These are phyloP conservation scores for Canariomyces notabilis DNA, from an alignment of 2,329 filamentous ascomycete species.

Conservation along the genomic window DNA sequence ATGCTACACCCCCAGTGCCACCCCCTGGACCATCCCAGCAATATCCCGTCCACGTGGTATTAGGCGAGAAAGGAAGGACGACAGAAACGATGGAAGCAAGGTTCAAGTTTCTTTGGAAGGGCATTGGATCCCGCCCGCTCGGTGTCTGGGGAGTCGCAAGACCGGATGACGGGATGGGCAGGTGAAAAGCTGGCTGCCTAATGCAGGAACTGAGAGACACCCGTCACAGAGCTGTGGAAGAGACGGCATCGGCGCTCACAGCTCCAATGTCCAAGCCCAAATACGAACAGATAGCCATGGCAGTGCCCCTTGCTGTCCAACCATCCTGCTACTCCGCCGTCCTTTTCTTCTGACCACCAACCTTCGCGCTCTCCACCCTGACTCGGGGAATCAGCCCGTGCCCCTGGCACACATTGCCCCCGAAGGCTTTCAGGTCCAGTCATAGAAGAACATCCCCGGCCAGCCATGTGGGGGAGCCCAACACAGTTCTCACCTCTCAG, in stretches of 20 bases:
- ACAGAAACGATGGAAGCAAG: no score
- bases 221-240: neutral
- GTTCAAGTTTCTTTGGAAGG: no score
- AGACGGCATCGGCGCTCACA: no score
- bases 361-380: neutral
- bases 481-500: conserved; percentile 8
- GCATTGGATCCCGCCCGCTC: neutral
- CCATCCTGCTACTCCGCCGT: neutral
- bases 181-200: neutral
- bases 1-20: conserved; percentile 7
- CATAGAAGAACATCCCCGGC: neutral
- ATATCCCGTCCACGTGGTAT: conserved; percentile 2
- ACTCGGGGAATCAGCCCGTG: conserved; percentile 5
- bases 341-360: neutral
- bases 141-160: neutral
- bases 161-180: no score
- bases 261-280: neutral
- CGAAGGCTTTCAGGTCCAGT: conserved; percentile 3
- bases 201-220: neutral
- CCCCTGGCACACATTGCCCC: conserved; percentile 8
- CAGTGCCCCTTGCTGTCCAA: conserved; percentile 7
- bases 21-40: conserved; percentile 1
- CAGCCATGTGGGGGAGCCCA: conserved; percentile 9
- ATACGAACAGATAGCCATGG: neutral
- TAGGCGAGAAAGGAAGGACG: neutral